These are phyloP conservation scores for Cyberlindnera bimundalis DNA, from an alignment of 805 yeast genomes.

Conservation along the genomic window DNA sequence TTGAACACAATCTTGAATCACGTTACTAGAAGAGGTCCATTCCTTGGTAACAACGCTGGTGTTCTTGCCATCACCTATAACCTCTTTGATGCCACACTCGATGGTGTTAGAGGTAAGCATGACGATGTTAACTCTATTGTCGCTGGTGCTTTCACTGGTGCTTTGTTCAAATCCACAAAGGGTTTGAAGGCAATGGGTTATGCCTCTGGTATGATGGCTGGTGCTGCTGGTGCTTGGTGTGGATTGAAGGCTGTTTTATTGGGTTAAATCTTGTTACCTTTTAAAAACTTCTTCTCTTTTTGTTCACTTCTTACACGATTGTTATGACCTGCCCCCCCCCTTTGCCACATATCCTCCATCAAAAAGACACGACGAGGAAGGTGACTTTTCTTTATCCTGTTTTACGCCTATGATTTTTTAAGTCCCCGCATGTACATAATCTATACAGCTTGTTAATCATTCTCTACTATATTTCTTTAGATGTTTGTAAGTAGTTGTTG, in stretches of 20 bases:
- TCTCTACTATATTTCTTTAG: no score
- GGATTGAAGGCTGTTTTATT: conserved; percentile 51
- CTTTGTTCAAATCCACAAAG: conserved; percentile 78
- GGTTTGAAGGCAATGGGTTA: conserved; percentile 88
- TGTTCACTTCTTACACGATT: conserved; percentile 5
- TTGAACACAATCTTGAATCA: conserved; percentile 88
- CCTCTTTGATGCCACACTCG: conserved; percentile 75
- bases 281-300: neutral
- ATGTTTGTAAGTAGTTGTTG: no score
- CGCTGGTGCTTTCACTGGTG: conserved; percentile 92
- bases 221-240: conserved; percentile 92
- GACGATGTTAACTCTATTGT: conserved; percentile 80
- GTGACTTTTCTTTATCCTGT: neutral
- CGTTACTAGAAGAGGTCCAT: conserved; percentile 94
- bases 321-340: conserved; percentile 8
- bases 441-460: conserved; percentile 3
- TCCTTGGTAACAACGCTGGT: conserved; percentile 92
- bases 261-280: conserved; percentile 11
- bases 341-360: neutral
- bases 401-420: neutral
- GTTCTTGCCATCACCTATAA: conserved; percentile 88
- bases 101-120: conserved; percentile 80
- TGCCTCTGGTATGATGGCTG: conserved; percentile 80
- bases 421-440: conserved; percentile 4
- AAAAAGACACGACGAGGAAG: neutral